Percentiles rank a stretch among this genome's conserved stretches.
These are phyloP conservation scores for Fonsecaea multimorphosa DNA, from an alignment of 2,329 filamentous ascomycete genomes.

Conservation along the genomic window DNA sequence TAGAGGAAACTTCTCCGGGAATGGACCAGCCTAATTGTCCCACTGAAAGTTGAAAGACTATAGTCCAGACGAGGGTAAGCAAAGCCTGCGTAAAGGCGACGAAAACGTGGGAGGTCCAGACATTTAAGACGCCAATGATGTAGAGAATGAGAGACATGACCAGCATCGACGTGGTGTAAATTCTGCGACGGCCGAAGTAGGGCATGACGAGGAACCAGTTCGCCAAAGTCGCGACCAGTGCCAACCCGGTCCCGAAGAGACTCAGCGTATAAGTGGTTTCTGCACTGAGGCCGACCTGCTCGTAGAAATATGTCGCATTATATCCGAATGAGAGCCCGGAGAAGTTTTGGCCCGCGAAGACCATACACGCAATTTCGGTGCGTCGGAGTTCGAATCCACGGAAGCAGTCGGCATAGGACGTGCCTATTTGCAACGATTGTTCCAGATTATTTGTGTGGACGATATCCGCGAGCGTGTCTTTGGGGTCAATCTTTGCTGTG, in stretches of 20 bases:
- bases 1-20: slow-evolving; percentile 59
- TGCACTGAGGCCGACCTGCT: slow-evolving; percentile 48
- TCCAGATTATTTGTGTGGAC: slow-evolving; percentile 47
- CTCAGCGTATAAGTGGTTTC: slow-evolving; percentile 47
- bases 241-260: slow-evolving; percentile 66
- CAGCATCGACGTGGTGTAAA: slow-evolving; percentile 47
- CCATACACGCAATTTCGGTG: slow-evolving; percentile 50
- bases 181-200: slow-evolving; percentile 48
- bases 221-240: slow-evolving; percentile 57
- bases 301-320: slow-evolving; percentile 49
- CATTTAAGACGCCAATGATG: slow-evolving; percentile 43
- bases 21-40: slow-evolving; percentile 61
- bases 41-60: slow-evolving; percentile 61
- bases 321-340: slow-evolving; percentile 46
- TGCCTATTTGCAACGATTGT: slow-evolving; percentile 39
- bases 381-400: slow-evolving; percentile 46
- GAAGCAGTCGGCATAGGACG: slow-evolving; percentile 45
- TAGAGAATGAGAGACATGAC: slow-evolving; percentile 42
- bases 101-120: slow-evolving; percentile 35
- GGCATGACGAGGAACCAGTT: slow-evolving; percentile 55
- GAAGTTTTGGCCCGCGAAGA: slow-evolving; percentile 48
- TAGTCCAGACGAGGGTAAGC: slow-evolving; percentile 59
- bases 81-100: slow-evolving; percentile 49
- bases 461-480: slow-evolving; percentile 46
- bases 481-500: slow-evolving; percentile 24